phyloP scores from a whole-genome alignment of 2,329 filamentous ascomycete genomes.

The Talaromyces rugulosus region DNA sequence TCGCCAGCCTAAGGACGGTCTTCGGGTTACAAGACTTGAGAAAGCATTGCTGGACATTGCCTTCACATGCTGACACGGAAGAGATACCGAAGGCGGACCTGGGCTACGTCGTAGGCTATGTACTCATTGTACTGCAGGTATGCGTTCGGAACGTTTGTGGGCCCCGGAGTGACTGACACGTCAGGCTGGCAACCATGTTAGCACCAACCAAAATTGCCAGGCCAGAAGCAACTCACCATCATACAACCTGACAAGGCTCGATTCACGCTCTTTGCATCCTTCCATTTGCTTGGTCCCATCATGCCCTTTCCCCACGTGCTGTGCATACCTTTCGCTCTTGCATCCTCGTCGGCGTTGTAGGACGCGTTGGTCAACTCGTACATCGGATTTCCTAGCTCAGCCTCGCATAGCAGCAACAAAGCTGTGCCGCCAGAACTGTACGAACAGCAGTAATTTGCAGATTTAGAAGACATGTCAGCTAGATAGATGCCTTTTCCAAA shows the following conservation, averaged over 20 bases:
- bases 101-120: constrained; percentile 47
- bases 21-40: neutral
- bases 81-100: constrained; percentile 44
- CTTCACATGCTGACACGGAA: constrained; percentile 37
- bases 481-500: constrained; percentile 89
- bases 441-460: constrained; percentile 69
- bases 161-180: constrained; percentile 11
- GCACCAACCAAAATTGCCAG: neutral
- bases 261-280: constrained; percentile 67
- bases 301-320: constrained; percentile 68
- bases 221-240: constrained; percentile 44
- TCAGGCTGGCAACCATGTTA: constrained; percentile 24
- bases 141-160: neutral
- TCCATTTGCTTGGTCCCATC: constrained; percentile 65
- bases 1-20: neutral
- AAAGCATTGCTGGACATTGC: neutral
- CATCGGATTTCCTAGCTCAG: constrained; percentile 73
- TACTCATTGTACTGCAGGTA: constrained; percentile 42
- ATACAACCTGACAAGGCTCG: constrained; percentile 61
- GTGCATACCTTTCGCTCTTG: constrained; percentile 55
- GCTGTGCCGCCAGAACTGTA: constrained; percentile 63
- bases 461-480: constrained; percentile 80
- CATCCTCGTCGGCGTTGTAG: constrained; percentile 61
- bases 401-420: constrained; percentile 77
- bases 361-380: constrained; percentile 56